Percentiles rank a stretch among this genome's conserved stretches.
phyloP scores from a whole-genome alignment of 805 yeast genomes.

The Myxozyma neglecta region DNA sequence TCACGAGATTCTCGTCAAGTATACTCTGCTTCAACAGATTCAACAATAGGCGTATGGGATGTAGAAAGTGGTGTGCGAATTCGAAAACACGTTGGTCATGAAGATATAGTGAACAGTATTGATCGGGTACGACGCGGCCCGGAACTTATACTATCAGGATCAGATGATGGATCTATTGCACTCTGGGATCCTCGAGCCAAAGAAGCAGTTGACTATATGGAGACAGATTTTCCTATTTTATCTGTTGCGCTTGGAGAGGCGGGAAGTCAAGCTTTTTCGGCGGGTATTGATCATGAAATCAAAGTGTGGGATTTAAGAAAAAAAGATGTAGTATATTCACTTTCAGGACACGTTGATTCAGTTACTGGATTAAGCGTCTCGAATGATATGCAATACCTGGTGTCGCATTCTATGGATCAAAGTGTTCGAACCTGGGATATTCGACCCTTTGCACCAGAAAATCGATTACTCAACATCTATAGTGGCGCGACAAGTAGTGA shows the following conservation, averaged over 20 bases:
- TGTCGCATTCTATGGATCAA: conserved; percentile 59
- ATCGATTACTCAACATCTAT: conserved; percentile 43
- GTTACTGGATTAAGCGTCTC: conserved; percentile 58
- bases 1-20: conserved; percentile 45
- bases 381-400: conserved; percentile 49
- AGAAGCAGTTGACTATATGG: conserved; percentile 43
- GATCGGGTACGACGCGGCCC: conserved; percentile 40
- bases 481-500: conserved; percentile 56
- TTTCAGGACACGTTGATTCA: conserved; percentile 48
- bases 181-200: conserved; percentile 70
- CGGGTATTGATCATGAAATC: conserved; percentile 70
- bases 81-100: conserved; percentile 56
- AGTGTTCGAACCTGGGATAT: conserved; percentile 60
- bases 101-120: conserved; percentile 57
- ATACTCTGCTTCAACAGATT: conserved; percentile 61
- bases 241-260: conserved; percentile 48
- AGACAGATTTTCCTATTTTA: conserved; percentile 59
- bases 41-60: conserved; percentile 64
- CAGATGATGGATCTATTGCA: conserved; percentile 62
- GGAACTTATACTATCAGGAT: conserved; percentile 51
- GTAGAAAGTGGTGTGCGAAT: conserved; percentile 54
- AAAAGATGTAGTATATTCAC: conserved; percentile 47
- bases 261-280: conserved; percentile 51
- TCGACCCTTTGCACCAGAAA: conserved; percentile 42
- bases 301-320: conserved; percentile 58